Base-by-base conservation (phyloP, 805 yeast species). In the Helenozyma baotianmanensis region DNA sequence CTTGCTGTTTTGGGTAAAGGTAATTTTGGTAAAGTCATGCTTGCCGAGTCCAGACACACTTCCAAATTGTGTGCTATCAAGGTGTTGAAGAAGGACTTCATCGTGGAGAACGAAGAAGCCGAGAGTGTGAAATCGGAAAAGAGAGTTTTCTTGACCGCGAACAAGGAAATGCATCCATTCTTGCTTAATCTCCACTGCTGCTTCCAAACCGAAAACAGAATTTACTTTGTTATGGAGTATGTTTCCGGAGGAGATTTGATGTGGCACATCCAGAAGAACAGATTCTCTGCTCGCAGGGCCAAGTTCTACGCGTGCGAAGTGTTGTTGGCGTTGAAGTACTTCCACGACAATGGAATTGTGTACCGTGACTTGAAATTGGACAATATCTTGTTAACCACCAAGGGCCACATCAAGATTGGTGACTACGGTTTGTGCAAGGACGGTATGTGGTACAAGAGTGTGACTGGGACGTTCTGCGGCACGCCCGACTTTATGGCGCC, bases 401-500 rank as follows among this genome's bases (percentile, higher is more conserved):
- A 80, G 32, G 99, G 99, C 13, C 98, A 92, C 59, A 85, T 92
- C 54, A 92, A 92, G 64, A 79, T 92, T 48, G 98, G 94, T 19
- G 99, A 92, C 63, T 92, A 90, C 55, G 99, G 99, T 32, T 72
- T 92, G 47, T 92, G 99, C 72, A 92, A 92, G 59, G 97, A 88
- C 49, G 83, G 72, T 21, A 86, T 86, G 94, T 80, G 87, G 80
- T 69, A 66, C 54, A 88, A 87, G 9, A 78, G 74, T 47, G 86
- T 89, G 13, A 92, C 97, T 0, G 80, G 86, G 4, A 92, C 98
- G 0, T 92, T 90, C 67, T 92, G 98, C 68, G 98, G 99, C 48
- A 92, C 99, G 2, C 99, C 99, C 0, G 98, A 92, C 59, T 85
- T 92, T 48, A 92, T 92, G 96, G 99, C 98, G 1, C 99, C 99